A percentile compares a stretch with the other conserved stretches of the same genome.
Evolutionary conservation across 192 early-diverging fungal species (phyloP).

Genomic region (Backusella westeae): DNA sequence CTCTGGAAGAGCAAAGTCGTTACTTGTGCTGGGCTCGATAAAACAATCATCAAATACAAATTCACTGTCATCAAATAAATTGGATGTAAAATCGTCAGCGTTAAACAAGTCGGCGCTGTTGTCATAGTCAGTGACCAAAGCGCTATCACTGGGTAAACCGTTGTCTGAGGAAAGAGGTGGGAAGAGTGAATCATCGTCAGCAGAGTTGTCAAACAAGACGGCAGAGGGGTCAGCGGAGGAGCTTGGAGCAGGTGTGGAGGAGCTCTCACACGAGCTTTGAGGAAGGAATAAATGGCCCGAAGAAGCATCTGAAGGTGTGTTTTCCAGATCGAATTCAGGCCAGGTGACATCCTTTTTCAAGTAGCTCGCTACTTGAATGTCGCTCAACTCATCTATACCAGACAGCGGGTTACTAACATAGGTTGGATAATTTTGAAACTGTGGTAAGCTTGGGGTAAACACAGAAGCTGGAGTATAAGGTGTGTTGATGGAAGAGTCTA

Average conservation of each 20-base stretch:
- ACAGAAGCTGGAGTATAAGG: neutral
- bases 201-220: neutral
- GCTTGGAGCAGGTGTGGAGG: neutral
- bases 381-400: neutral
- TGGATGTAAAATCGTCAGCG: neutral
- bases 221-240: neutral
- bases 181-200: neutral
- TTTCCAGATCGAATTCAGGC: neutral
- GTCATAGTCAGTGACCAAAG: neutral
- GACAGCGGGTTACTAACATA: neutral
- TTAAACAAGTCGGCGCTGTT: neutral
- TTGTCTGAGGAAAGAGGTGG: neutral
- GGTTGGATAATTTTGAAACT: slow-evolving; percentile 7
- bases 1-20: neutral
- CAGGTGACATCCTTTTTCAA: neutral
- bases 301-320: neutral
- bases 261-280: neutral
- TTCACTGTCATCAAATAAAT: neutral
- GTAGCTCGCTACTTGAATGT: neutral
- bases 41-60: neutral
- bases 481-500: neutral
- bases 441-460: neutral
- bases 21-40: neutral
- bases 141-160: neutral
- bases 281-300: neutral